These are phyloP conservation scores for Alternaria metachromatica DNA, from an alignment of 2,329 filamentous ascomycete species.

Conservation along the genomic window DNA sequence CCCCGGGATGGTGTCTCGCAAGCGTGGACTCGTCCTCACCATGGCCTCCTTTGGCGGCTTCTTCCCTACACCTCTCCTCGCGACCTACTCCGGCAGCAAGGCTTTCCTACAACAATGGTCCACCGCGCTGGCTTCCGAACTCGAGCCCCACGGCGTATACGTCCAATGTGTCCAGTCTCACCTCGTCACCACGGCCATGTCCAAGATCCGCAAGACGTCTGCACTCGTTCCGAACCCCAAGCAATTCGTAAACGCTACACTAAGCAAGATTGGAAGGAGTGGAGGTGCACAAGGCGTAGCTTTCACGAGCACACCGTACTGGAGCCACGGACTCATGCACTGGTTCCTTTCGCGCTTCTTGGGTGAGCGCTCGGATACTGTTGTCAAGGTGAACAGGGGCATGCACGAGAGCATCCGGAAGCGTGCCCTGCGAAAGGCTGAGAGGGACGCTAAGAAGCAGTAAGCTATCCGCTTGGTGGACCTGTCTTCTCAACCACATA, in stretches of 20 bases:
- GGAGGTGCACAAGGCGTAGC: conserved; percentile 80
- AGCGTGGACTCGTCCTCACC: conserved; percentile 87
- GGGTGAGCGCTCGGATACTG: conserved; percentile 63
- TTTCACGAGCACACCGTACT: conserved; percentile 89
- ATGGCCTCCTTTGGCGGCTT: conserved; percentile 98
- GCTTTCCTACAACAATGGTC: conserved; percentile 98
- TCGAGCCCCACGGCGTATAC: conserved; percentile 79
- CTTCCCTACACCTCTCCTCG: conserved; percentile 87
- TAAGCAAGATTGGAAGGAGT: conserved; percentile 79
- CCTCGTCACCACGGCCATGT: conserved; percentile 95
- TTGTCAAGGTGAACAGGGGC: conserved; percentile 66
- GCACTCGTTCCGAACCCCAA: conserved; percentile 80
- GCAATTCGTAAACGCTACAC: conserved; percentile 77
- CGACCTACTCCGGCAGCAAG: conserved; percentile 97
- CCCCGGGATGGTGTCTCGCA: conserved; percentile 82
- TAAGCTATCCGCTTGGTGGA: conserved; percentile 12
- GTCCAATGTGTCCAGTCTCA: conserved; percentile 94
- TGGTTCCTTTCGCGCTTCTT: conserved; percentile 73
- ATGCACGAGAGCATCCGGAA: conserved; percentile 87
- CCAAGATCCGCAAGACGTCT: conserved; percentile 84
- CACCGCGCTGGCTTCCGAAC: conserved; percentile 80
- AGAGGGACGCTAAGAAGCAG: conserved; percentile 77
- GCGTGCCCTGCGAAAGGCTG: conserved; percentile 82
- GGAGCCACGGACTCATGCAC: conserved; percentile 88
- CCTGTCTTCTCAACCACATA: neutral